These are phyloP conservation scores for Dactylella cylindrospora DNA, from an alignment of 2,329 filamentous ascomycete genomes.

Conservation along the genomic window DNA sequence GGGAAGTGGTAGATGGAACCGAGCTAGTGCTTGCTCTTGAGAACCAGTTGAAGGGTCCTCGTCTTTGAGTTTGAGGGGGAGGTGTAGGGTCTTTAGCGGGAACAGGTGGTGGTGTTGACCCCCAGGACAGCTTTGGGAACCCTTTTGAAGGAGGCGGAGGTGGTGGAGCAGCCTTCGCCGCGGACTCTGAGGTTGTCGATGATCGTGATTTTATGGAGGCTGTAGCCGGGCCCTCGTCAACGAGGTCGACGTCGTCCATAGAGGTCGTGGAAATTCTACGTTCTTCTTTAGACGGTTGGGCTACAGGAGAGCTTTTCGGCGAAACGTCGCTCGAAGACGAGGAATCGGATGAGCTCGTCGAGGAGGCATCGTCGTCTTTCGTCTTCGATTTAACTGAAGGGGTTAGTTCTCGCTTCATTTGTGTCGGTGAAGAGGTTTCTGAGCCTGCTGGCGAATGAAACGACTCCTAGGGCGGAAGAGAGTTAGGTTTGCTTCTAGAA, in stretches of 20 bases:
- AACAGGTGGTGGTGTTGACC: conserved; percentile 27
- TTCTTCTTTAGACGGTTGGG: conserved; percentile 10
- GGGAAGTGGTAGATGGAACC: conserved; percentile 36
- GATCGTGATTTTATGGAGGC: conserved; percentile 50
- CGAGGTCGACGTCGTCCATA: conserved; percentile 58
- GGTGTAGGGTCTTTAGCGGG: conserved; percentile 26
- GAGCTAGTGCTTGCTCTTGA: conserved; percentile 42
- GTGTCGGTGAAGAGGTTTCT: conserved; percentile 37
- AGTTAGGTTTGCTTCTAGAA: conserved; percentile 1
- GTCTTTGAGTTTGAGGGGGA: conserved; percentile 50
- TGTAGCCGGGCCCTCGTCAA: conserved; percentile 46
- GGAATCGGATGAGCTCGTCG: conserved; percentile 18
- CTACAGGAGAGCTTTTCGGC: conserved; percentile 20
- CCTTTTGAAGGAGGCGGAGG: conserved; percentile 47
- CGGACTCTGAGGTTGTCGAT: conserved; percentile 66
- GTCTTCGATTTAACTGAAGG: conserved; percentile 41
- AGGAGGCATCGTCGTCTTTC: conserved; percentile 39
- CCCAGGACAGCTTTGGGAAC: conserved; percentile 48
- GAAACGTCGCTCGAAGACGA: conserved; percentile 36
- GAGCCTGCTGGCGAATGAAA: conserved; percentile 44
- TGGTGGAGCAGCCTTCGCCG: conserved; percentile 60
- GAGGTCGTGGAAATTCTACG: conserved; percentile 57
- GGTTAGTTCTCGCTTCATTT: conserved; percentile 45
- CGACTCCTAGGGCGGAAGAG: conserved; percentile 21
- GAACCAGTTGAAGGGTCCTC: conserved; percentile 43